Evolutionary conservation across 352 stramenopile genomes (phyloP), one percentile per base, ranked within the genome.

Genomic region (Globisporangium recalcitrans): DNA sequence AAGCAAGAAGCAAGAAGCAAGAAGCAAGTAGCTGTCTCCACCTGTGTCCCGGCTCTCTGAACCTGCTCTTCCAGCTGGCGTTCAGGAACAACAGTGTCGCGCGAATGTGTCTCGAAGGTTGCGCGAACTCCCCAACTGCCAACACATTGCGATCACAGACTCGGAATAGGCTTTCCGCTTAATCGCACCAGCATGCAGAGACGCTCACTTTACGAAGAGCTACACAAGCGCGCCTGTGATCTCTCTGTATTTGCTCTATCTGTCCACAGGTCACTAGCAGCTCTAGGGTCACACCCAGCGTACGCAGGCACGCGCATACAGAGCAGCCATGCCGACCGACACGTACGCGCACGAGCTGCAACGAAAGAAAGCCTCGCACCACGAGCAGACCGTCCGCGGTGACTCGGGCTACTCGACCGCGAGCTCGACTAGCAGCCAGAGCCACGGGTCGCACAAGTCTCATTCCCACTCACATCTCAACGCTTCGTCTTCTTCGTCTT

Each of bases 291-390:
- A 19, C 34, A 42, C n/a, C 36, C n/a, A 44, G 36, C n/a, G 36
- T 44, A 3, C 14, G 14, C 36, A 44, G 36, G 36, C 36, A 52
- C 13, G 27, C n/a, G 27, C n/a, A 29, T 2, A 29, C 51, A 22
- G 19, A 27, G 55, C 22, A 52, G 27, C 14, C 24, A 61, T 61
- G 55, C 38, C 55, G 40, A 52, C 38, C 24, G 55, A 61, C 55
- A 52, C 24, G 24, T 61, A 52, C 40, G 24, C 55, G 9, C 55
- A 49, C 26, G 55, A 61, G 24, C 36, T 52, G 55, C 55, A 16
- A 16, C 55, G 38, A 16, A 61, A 52, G 38, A 42, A 38, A 24
- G 26, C 11, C 3, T 42, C 27, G 6, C 21, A 36, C 19, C 49
- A 56, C 49, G 49, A 56, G 10, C 34, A 52, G 26, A 21, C 40